Conservation (phyloP, 1,284 basidiomycete species). For the Ustilago cynodontis region DNA sequence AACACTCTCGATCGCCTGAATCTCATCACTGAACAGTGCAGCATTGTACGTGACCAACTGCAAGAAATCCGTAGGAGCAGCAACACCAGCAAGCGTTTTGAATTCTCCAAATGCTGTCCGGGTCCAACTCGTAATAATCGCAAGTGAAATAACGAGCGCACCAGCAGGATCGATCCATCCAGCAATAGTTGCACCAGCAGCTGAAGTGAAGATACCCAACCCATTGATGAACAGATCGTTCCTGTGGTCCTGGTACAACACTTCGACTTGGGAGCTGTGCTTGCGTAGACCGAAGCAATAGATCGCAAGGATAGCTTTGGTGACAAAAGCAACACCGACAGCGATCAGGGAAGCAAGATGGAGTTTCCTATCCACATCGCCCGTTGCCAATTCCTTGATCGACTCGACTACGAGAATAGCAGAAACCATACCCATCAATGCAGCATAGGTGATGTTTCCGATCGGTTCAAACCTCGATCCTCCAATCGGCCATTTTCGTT, state of each 20-base stretch:
- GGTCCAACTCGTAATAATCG: slow-evolving; percentile 84
- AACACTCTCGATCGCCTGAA: slow-evolving; percentile 84
- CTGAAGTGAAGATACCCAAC: slow-evolving; percentile 86
- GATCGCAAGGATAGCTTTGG: slow-evolving; percentile 86
- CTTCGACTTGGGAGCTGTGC: slow-evolving; percentile 87
- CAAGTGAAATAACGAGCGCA: slow-evolving; percentile 79
- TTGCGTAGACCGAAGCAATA: slow-evolving; percentile 85
- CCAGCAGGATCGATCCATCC: slow-evolving; percentile 90
- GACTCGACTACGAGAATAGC: slow-evolving; percentile 88
- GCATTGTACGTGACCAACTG: slow-evolving; percentile 91
- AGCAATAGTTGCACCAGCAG: slow-evolving; percentile 84
- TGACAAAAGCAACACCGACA: slow-evolving; percentile 83
- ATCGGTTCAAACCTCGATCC: slow-evolving; percentile 82
- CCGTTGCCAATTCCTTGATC: slow-evolving; percentile 77
- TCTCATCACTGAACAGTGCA: slow-evolving; percentile 78
- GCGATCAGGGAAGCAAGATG: slow-evolving; percentile 85
- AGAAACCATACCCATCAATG: slow-evolving; percentile 85
- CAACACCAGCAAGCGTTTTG: slow-evolving; percentile 87
- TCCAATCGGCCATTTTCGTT: slow-evolving; percentile 89
- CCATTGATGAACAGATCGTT: slow-evolving; percentile 76
- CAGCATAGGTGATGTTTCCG: slow-evolving; percentile 78
- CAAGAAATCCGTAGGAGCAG: slow-evolving; percentile 89
- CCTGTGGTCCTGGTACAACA: slow-evolving; percentile 92
- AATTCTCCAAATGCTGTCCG: slow-evolving; percentile 75
- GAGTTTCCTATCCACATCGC: slow-evolving; percentile 77